Evolutionary conservation across 2,329 filamentous ascomycete species (phyloP).

Genomic region (Phialocephala subalpina): DNA sequence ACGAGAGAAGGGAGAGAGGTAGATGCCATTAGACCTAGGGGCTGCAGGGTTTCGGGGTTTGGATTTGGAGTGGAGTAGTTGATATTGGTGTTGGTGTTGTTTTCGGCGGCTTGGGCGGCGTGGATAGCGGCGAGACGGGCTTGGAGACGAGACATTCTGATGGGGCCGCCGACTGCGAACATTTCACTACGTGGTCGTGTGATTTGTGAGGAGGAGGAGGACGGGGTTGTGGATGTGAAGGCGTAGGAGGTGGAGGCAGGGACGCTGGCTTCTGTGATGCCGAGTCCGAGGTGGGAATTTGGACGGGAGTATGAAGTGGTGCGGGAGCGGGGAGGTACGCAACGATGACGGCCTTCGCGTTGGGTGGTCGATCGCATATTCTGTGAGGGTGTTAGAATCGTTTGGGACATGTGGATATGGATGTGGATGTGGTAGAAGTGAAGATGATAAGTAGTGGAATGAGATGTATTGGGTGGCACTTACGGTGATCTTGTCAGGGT

Average conservation of each 20-base stretch:
- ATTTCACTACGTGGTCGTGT: no score
- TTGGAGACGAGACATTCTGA: background rate
- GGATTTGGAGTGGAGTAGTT: no score
- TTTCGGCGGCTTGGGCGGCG: no score
- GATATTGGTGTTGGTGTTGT: no score
- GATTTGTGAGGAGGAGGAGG: background rate
- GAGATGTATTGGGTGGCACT: background rate
- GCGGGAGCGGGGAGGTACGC: background rate
- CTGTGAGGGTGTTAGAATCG: background rate
- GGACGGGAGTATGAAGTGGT: background rate
- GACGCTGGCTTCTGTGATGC: conserved; percentile 13
- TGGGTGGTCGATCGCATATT: background rate
- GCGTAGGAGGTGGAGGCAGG: background rate
- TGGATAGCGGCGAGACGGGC: no score
- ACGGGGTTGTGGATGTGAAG: background rate
- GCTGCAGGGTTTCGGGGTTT: no score
- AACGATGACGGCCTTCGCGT: background rate
- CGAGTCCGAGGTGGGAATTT: conserved; percentile 25
- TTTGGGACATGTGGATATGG: background rate
- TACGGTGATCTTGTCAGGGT: conserved; percentile 30
- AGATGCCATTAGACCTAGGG: background rate
- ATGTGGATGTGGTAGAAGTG: background rate
- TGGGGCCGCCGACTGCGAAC: no score
- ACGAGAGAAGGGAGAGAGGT: background rate
- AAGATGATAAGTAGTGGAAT: no score